Conservation (phyloP, 495 filamentous ascomycete species). For the Aspergillus bridgeri region DNA sequence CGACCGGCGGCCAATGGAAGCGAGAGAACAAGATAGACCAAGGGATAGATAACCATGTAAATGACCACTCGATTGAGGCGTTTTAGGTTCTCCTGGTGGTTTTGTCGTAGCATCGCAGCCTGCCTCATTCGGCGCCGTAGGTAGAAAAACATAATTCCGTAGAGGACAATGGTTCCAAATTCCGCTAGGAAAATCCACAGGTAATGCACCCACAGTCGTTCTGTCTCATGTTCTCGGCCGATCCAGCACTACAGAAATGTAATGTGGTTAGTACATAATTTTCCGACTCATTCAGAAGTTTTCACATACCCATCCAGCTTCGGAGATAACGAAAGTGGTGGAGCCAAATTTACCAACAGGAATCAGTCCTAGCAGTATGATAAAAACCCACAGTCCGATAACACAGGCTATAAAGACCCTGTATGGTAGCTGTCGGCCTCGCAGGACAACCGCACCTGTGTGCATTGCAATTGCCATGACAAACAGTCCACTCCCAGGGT, state of each 20-base stretch:
- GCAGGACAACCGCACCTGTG: constrained; percentile 58
- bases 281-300: not conserved
- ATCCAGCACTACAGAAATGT: constrained; percentile 61
- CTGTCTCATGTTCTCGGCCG: constrained; percentile 50
- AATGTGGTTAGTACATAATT: constrained; percentile 8
- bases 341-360: constrained; percentile 50
- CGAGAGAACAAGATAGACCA: constrained; percentile 67
- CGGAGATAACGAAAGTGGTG: constrained; percentile 53
- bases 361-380: constrained; percentile 52
- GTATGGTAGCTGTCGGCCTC: constrained; percentile 53
- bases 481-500: constrained; percentile 66
- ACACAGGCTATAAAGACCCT: constrained; percentile 47
- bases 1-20: constrained; percentile 66
- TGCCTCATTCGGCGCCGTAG: constrained; percentile 47
- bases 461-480: constrained; percentile 65
- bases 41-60: constrained; percentile 70
- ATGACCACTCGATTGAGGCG: constrained; percentile 50
- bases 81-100: constrained; percentile 35
- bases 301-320: constrained; percentile 44
- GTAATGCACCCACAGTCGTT: constrained; percentile 71
- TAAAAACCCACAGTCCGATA: constrained; percentile 53
- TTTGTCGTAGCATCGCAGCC: constrained; percentile 31
- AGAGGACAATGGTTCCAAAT: constrained; percentile 59
- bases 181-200: constrained; percentile 72
- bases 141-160: constrained; percentile 59